A percentile compares a stretch with the other conserved stretches of the same genome.
These are phyloP conservation scores for Plasmodium cynomolgi DNA, from an alignment of 169 alveolate genomes.

Conservation along the genomic window DNA sequence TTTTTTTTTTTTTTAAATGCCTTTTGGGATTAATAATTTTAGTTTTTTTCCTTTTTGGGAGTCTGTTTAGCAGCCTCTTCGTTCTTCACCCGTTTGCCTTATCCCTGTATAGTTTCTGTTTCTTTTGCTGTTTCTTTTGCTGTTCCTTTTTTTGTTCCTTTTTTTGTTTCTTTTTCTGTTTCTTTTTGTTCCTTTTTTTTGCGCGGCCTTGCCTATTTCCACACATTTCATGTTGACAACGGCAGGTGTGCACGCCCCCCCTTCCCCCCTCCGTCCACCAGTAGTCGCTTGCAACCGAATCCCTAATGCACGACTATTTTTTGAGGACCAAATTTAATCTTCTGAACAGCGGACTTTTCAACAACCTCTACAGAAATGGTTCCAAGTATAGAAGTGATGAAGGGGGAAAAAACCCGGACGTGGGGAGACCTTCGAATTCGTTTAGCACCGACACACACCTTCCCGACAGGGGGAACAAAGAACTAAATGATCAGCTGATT, in stretches of 20 bases:
- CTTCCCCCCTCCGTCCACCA: not conserved
- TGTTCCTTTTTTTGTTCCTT: not conserved
- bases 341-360: slow-evolving; percentile 5
- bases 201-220: not conserved
- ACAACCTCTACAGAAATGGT: not conserved
- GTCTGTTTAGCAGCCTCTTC: not conserved
- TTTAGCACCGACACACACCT: not conserved
- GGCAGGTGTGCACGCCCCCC: not conserved
- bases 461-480: not conserved
- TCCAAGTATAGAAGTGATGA: not conserved
- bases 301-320: slow-evolving; percentile 28
- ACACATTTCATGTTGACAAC: not conserved
- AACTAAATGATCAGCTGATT: slow-evolving; percentile 21
- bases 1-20: not conserved
- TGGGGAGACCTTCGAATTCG: not conserved
- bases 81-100: not conserved
- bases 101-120: not conserved
- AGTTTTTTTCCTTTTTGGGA: not conserved
- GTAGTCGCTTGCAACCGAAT: not conserved
- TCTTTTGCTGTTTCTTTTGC: not conserved
- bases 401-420: not conserved
- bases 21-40: not conserved
- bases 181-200: not conserved
- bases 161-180: not conserved
- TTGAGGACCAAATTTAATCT: slow-evolving; percentile 14